These are phyloP conservation scores for Anacardium occidentale DNA, from an alignment of 345 rosid genomes.

Conservation along the genomic window DNA sequence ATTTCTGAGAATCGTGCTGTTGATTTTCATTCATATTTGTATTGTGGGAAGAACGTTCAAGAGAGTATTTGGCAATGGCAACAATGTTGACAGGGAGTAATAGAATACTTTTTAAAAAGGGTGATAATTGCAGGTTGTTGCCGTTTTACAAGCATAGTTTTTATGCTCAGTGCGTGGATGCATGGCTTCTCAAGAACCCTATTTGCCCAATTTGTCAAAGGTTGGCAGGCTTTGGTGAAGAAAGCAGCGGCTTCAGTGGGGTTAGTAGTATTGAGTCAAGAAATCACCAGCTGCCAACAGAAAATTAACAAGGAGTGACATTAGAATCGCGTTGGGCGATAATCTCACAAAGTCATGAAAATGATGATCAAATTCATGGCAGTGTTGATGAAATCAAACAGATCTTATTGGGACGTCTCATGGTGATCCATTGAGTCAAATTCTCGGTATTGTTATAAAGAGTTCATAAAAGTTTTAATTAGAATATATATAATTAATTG, in stretches of 20 bases:
- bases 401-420: background rate
- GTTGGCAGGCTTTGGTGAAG: conserved; percentile 25
- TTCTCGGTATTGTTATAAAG: background rate
- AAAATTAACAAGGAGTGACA: background rate
- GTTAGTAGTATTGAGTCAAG: conserved; percentile 10
- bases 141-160: conserved; percentile 56
- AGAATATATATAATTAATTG: background rate
- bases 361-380: background rate
- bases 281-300: conserved; percentile 1
- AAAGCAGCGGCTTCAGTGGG: conserved; percentile 22
- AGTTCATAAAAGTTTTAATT: background rate
- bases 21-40: conserved; percentile 45
- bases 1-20: conserved; percentile 36
- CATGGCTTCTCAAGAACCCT: conserved; percentile 54
- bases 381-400: background rate
- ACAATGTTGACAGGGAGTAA: background rate
- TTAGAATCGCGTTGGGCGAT: background rate
- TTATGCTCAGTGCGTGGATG: conserved; percentile 52
- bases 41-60: conserved; percentile 39
- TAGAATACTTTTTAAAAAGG: conserved; percentile 39
- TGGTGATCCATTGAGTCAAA: background rate
- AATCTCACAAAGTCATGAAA: background rate
- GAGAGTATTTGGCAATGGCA: conserved; percentile 14
- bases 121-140: conserved; percentile 55
- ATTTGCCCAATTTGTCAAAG: conserved; percentile 57